phyloP scores from a whole-genome alignment of 441 rosid species.

The Populus hybrid region DNA sequence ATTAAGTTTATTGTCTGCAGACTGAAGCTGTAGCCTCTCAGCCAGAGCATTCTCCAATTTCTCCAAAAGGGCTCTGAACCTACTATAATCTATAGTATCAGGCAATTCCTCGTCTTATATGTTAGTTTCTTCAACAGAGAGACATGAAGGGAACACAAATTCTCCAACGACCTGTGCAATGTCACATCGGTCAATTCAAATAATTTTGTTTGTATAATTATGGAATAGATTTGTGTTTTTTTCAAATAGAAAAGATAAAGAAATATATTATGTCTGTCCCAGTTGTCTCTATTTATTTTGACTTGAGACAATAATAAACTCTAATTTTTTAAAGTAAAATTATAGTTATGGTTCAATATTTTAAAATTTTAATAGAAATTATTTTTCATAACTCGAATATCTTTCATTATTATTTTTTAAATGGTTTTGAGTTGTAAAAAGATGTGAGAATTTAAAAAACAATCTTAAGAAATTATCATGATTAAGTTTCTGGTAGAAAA shows the following conservation, averaged over 20 bases:
- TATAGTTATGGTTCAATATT: too few species aligned
- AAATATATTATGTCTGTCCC: too few species aligned
- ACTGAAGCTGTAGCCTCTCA: constrained; percentile 63
- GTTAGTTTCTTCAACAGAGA: constrained; percentile 35
- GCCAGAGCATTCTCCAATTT: constrained; percentile 50
- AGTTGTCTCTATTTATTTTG: too few species aligned
- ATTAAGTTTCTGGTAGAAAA: too few species aligned
- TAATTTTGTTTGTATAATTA: constrained; percentile 55
- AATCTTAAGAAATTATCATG: too few species aligned
- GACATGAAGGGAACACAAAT: constrained; percentile 45
- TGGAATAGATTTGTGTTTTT: constrained; percentile 15
- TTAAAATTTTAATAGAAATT: too few species aligned
- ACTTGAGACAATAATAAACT: too few species aligned
- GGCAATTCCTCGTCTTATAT: constrained; percentile 31
- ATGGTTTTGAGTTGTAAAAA: too few species aligned
- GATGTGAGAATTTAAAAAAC: too few species aligned
- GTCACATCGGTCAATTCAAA: constrained; percentile 37
- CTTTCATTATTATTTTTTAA: too few species aligned
- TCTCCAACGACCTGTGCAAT: constrained; percentile 44
- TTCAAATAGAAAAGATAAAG: neutral
- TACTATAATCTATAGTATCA: constrained; percentile 48
- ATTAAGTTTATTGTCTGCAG: constrained; percentile 55
- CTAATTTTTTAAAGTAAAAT: too few species aligned
- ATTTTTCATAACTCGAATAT: too few species aligned
- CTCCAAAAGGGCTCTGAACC: constrained; percentile 46